These are phyloP conservation scores for Hypoxylon sp. DNA, from an alignment of 2,329 filamentous ascomycete species.

Conservation along the genomic window DNA sequence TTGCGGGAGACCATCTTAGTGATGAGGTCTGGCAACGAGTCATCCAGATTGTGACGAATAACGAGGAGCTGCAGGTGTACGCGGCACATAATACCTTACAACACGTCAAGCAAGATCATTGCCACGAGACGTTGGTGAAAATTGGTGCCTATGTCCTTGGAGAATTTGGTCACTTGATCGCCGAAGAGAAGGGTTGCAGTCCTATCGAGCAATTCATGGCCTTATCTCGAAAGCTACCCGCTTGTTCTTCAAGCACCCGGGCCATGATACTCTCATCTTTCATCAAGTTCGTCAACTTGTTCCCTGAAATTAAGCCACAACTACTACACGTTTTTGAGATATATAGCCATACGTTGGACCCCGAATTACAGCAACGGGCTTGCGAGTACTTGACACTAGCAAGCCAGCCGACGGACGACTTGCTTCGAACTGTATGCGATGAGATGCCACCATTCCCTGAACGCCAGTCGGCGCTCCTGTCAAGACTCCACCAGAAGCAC, in stretches of 20 bases:
- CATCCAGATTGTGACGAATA: slow-evolving; percentile 99
- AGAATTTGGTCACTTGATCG: slow-evolving; percentile 96
- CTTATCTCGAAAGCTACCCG: slow-evolving; percentile 89
- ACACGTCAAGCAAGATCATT: slow-evolving; percentile 92
- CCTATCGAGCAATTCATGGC: slow-evolving; percentile 98
- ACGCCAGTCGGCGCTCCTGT: slow-evolving; percentile 90
- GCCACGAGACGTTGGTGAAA: slow-evolving; percentile 97
- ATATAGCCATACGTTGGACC: slow-evolving; percentile 95
- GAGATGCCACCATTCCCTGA: slow-evolving; percentile 99
- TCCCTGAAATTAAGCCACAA: slow-evolving; percentile 98
- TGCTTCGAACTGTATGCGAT: slow-evolving; percentile 93
- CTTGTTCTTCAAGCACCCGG: slow-evolving; percentile 88
- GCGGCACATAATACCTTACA: slow-evolving; percentile 93
- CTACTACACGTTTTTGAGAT: slow-evolving; percentile 90
- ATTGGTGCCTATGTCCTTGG: slow-evolving; percentile 97
- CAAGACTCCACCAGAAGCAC: slow-evolving; percentile 93
- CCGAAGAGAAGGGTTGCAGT: slow-evolving; percentile 91
- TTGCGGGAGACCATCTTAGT: slow-evolving; percentile 98
- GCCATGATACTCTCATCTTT: slow-evolving; percentile 97
- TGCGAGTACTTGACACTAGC: slow-evolving; percentile 94
- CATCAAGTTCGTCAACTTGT: slow-evolving; percentile 97
- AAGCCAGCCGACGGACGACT: slow-evolving; percentile 87
- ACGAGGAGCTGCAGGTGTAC: slow-evolving; percentile 97
- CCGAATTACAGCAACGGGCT: slow-evolving; percentile 94
- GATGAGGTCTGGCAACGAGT: slow-evolving; percentile 99